Evolutionary conservation across 129 eudicot species (phyloP).

Genomic region (Glebionis coronaria): DNA sequence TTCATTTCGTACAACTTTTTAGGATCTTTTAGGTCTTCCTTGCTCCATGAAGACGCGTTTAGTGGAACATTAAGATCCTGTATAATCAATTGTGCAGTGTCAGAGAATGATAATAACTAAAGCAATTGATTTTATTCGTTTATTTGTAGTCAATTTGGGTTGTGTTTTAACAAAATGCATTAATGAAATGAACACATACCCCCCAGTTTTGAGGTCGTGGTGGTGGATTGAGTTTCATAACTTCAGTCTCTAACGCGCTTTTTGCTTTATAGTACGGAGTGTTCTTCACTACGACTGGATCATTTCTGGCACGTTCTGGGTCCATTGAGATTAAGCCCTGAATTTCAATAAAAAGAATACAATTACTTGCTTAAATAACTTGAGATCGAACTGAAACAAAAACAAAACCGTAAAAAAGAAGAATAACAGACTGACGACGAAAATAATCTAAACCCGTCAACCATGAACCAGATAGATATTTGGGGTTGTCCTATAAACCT

Average conservation of each 20-base stretch:
- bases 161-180: not conserved
- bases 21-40: slow-evolving; percentile 88
- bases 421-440: too few relatives aligned
- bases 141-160: too few relatives aligned
- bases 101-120: slow-evolving; percentile 2
- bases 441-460: too few relatives aligned
- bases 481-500: too few relatives aligned
- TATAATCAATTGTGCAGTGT: slow-evolving; percentile 2
- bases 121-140: too few relatives aligned
- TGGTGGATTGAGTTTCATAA: slow-evolving; percentile 89
- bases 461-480: too few relatives aligned
- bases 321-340: slow-evolving; percentile 82
- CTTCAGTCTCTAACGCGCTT: slow-evolving; percentile 67
- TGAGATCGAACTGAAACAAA: not conserved
- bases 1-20: slow-evolving; percentile 83
- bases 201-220: slow-evolving; percentile 98
- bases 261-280: slow-evolving; percentile 75
- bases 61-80: slow-evolving; percentile 84
- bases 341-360: slow-evolving; percentile 5
- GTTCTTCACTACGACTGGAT: slow-evolving; percentile 80
- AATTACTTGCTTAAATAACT: not conserved
- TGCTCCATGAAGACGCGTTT: slow-evolving; percentile 77
- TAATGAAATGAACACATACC: slow-evolving; percentile 40
- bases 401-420: too few relatives aligned
- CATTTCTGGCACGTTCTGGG: slow-evolving; percentile 83